These are phyloP conservation scores for Akanthomyces dipterigenus DNA, from an alignment of 2,329 filamentous ascomycete species.

Conservation along the genomic window DNA sequence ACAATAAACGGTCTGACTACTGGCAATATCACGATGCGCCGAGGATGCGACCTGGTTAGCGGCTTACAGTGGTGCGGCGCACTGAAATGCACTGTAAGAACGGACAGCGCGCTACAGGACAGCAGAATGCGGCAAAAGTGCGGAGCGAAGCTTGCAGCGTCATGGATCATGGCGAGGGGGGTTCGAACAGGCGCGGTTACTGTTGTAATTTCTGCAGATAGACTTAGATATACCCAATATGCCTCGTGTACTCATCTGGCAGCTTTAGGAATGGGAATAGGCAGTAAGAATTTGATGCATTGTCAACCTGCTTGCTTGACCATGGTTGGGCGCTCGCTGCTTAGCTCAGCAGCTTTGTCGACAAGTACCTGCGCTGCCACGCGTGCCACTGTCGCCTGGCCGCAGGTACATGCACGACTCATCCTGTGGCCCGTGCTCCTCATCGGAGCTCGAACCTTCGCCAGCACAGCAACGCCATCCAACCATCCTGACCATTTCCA, in stretches of 20 bases:
- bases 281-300: not conserved
- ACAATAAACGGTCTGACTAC: too few species aligned
- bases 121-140: not conserved
- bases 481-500: constrained; percentile 1
- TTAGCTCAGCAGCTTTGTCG: constrained; percentile 1
- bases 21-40: too few species aligned
- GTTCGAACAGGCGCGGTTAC: not conserved
- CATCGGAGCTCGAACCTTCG: constrained; percentile 12
- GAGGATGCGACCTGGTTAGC: not conserved
- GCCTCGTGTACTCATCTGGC: too few species aligned
- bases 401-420: not conserved
- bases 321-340: not conserved
- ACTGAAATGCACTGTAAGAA: not conserved
- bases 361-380: constrained; percentile 9
- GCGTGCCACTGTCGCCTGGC: constrained; percentile 10
- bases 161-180: not conserved
- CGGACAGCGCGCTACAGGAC: too few species aligned
- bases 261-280: not conserved
- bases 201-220: too few species aligned
- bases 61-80: not conserved
- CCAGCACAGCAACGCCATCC: constrained; percentile 6
- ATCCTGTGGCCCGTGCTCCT: constrained; percentile 11
- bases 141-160: not conserved
- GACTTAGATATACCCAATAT: too few species aligned
- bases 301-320: not conserved